Conservation (phyloP, 306 rosid species). For the Carpinus fangiana region DNA sequence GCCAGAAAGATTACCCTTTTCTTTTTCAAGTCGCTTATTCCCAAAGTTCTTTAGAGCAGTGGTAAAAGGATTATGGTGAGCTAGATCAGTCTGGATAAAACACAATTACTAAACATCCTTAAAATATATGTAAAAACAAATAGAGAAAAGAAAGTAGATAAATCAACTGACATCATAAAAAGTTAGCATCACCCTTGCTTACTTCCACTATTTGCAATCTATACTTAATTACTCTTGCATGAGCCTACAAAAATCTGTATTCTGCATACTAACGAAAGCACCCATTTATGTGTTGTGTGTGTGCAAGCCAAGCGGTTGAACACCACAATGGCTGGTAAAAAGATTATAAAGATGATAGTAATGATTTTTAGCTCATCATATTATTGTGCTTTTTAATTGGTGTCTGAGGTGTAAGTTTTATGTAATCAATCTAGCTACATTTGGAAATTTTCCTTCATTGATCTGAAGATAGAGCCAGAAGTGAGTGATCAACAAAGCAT, state of each 20-base stretch:
- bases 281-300: neutral
- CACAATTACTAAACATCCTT: neutral
- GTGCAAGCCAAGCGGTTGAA: neutral
- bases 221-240: neutral
- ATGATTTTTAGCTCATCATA: neutral
- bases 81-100: constrained; percentile 59
- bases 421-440: neutral
- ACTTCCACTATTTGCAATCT: neutral
- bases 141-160: neutral
- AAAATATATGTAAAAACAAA: neutral
- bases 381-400: neutral
- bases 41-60: constrained; percentile 54
- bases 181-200: neutral
- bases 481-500: neutral
- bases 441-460: no score
- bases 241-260: neutral
- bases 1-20: constrained; percentile 33
- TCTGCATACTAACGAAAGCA: neutral
- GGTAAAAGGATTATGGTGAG: constrained; percentile 52
- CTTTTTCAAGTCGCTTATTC: constrained; percentile 35
- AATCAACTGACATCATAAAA: neutral
- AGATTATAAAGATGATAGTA: neutral
- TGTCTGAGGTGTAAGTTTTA: neutral
- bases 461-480: no score
- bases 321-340: no score